phyloP scores from a whole-genome alignment of 805 yeast genomes.

The Metschnikowia koreensis region DNA sequence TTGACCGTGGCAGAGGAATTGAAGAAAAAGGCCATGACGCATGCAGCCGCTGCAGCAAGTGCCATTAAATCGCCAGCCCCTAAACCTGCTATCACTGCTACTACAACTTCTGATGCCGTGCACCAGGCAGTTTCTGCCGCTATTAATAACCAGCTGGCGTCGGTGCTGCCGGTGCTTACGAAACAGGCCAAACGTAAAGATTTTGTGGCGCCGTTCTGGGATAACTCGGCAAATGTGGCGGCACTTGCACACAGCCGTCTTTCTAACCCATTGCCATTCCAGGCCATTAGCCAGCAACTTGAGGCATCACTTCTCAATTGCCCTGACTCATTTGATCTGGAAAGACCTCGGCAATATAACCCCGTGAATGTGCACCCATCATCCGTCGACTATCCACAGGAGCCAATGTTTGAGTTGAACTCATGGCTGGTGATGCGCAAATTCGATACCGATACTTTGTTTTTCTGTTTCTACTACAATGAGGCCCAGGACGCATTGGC shows the following conservation, averaged over 20 bases:
- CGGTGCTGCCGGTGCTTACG: slow-evolving; percentile 21
- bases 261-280: slow-evolving; percentile 51
- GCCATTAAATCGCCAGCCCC: slow-evolving; percentile 2
- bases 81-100: background rate
- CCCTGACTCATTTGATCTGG: slow-evolving; percentile 92
- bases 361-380: slow-evolving; percentile 88
- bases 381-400: slow-evolving; percentile 85
- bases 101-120: background rate
- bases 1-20: slow-evolving; percentile 18
- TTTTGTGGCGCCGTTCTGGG: slow-evolving; percentile 18
- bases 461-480: slow-evolving; percentile 87
- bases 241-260: slow-evolving; percentile 42
- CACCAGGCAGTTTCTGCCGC: background rate
- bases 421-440: slow-evolving; percentile 61
- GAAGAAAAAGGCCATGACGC: slow-evolving; percentile 18
- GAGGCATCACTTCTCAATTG: slow-evolving; percentile 82
- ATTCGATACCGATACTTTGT: slow-evolving; percentile 82
- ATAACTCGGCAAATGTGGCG: slow-evolving; percentile 24
- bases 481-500: slow-evolving; percentile 36
- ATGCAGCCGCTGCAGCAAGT: slow-evolving; percentile 11
- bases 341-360: slow-evolving; percentile 71
- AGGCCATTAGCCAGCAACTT: slow-evolving; percentile 54
- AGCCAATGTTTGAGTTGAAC: slow-evolving; percentile 67
- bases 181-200: background rate
- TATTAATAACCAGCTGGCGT: slow-evolving; percentile 11